A percentile compares a stretch with the other conserved stretches of the same genome.
Evolutionary conservation across 208 protist genomes (phyloP).

Genomic region (Crithidia expoeki): DNA sequence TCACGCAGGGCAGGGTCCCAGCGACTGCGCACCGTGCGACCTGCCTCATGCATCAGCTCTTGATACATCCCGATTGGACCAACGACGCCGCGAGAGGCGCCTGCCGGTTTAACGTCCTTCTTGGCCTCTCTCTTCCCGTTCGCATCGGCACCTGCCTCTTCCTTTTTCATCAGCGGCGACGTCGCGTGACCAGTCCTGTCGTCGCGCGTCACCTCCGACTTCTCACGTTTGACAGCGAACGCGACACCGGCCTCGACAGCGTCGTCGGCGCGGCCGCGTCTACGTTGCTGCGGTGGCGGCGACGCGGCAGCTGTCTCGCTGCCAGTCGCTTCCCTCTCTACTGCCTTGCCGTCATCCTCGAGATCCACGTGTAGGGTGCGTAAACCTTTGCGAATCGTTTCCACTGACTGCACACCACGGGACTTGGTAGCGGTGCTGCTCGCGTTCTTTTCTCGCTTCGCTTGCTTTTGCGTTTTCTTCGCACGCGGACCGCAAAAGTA

Average conservation of each 20-base stretch:
- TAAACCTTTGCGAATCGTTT: constrained; percentile 84
- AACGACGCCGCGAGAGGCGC: constrained; percentile 39
- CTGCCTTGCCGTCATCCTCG: constrained; percentile 22
- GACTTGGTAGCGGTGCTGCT: constrained; percentile 3
- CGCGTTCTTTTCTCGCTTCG: constrained; percentile 77
- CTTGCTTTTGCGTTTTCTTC: constrained; percentile 81
- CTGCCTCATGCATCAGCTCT: constrained; percentile 89
- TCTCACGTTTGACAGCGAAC: constrained; percentile 16
- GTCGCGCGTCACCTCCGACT: neutral
- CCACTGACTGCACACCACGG: constrained; percentile 57
- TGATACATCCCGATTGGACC: constrained; percentile 91
- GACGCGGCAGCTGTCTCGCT: constrained; percentile 1
- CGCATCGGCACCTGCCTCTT: constrained; percentile 4
- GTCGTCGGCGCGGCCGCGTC: constrained; percentile 5
- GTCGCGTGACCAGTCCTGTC: neutral
- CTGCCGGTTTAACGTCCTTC: constrained; percentile 20
- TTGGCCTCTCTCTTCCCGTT: constrained; percentile 27
- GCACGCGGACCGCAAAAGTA: constrained; percentile 94
- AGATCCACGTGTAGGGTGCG: constrained; percentile 78
- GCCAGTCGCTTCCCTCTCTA: neutral
- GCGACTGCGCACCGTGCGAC: constrained; percentile 81
- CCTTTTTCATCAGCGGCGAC: constrained; percentile 1
- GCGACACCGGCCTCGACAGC: neutral
- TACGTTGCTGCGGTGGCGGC: neutral
- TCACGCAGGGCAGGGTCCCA: constrained; percentile 57